Conservation (phyloP, 306 rosid species). For the Myrica gale region DNA sequence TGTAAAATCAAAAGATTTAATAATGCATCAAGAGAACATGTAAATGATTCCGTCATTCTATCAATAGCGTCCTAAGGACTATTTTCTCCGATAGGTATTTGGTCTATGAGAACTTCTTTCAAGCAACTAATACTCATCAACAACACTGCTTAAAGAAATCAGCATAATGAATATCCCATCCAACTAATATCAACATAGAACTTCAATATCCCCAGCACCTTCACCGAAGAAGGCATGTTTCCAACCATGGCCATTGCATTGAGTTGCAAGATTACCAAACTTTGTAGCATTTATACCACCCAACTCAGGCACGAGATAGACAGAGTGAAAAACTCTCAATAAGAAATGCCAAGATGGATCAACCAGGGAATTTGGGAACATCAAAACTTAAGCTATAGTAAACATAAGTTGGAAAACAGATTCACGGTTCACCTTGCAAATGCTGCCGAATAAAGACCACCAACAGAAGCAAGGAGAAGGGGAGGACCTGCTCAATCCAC, state of each 20-base stretch:
- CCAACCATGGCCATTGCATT: neutral
- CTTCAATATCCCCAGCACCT: neutral
- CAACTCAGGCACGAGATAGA: neutral
- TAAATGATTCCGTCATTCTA: too few species aligned
- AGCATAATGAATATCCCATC: neutral
- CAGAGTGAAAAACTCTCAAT: neutral
- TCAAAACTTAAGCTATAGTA: neutral
- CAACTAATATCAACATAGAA: neutral
- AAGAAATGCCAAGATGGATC: neutral
- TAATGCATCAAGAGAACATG: neutral
- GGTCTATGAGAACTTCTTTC: neutral
- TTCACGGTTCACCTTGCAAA: slow-evolving; percentile 77
- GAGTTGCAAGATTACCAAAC: neutral
- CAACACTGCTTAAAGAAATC: neutral
- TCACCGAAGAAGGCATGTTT: neutral
- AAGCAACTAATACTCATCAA: neutral
- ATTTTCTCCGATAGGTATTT: neutral
- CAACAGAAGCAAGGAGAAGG: slow-evolving; percentile 89
- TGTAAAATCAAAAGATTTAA: too few species aligned
- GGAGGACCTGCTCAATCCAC: slow-evolving; percentile 93
- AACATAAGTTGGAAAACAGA: neutral
- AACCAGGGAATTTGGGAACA: neutral
- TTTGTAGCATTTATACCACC: neutral
- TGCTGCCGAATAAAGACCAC: slow-evolving; percentile 98
- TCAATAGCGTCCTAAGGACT: neutral